Base-by-base conservation (phyloP, 371 early-diverging fungal genomes). In the Entomophthora muscae region DNA sequence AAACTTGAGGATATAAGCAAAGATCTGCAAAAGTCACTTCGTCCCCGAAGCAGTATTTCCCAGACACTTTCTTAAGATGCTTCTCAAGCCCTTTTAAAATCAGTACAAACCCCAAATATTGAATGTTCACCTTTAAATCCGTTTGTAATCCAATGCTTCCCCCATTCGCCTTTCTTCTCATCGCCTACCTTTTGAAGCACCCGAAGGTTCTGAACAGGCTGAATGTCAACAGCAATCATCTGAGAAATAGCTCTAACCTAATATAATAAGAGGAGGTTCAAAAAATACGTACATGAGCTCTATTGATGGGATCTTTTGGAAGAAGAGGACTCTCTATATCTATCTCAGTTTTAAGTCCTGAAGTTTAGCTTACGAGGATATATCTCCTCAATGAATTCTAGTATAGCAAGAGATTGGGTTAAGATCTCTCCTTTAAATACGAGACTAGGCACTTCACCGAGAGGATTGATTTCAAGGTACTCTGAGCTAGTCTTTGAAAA, bases 301-400 rank as follows among this genome's bases (percentile, higher is more conserved):
- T 80, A 22, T 71, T 71, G 5, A 70, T 52, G 17, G 85, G 77
- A 63, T 84, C 83, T 61, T 75, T 73, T 17, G 95, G 96, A 53
- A 93, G 76, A 61, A 93, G 69, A n/a, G 86, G 76, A 22, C 68
- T 65, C 1, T 72, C 76, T 78, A 59, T 51, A 30, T 17, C 10
- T 32, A 42, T 31, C 23, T 56, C 29, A 32, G 17, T 42, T 21
- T 52, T 53, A 32, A 28, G 54, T 23, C 12, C 28, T 30, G 23
- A 53, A 17, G 17, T n/a, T 23, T 32, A 29, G n/a, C 52, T 51
- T 70, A 69, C 82, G 76, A 10, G 90, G 83, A 63, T 80, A 68
- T 13, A 77, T 70, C 63, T 94, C 93, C 53, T 95, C 94, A 3
- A 95, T 72, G 65, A 90, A 90, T 69, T 95, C 92, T 32, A 91